These are phyloP conservation scores for Annulohypoxylon bovei DNA, from an alignment of 495 filamentous ascomycete species.

Conservation along the genomic window DNA sequence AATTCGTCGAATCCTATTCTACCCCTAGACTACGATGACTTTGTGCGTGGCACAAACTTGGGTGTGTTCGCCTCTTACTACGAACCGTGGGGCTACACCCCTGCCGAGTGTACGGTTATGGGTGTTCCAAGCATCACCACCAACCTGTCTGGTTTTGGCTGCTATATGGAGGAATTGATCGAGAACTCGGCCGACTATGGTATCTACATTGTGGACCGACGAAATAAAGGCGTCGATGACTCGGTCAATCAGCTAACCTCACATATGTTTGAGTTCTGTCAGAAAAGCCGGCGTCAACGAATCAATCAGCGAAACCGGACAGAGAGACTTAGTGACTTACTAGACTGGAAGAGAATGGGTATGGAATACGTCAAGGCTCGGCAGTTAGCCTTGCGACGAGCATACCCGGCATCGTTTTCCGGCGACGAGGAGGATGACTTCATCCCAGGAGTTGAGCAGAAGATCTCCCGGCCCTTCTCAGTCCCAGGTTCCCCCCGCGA, in stretches of 20 bases:
- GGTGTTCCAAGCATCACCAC: slow-evolving; percentile 98
- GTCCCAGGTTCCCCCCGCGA: slow-evolving; percentile 92
- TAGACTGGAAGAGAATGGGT: slow-evolving; percentile 99
- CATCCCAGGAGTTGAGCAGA: slow-evolving; percentile 88
- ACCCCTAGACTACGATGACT: slow-evolving; percentile 97
- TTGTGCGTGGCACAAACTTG: slow-evolving; percentile 94
- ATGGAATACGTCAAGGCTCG: slow-evolving; percentile 98
- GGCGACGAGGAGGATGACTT: slow-evolving; percentile 81
- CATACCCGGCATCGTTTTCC: slow-evolving; percentile 87
- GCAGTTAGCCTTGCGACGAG: slow-evolving; percentile 89
- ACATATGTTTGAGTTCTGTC: slow-evolving; percentile 95
- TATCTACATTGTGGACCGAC: slow-evolving; percentile 97
- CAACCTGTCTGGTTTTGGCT: slow-evolving; percentile 96
- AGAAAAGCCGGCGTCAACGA: slow-evolving; percentile 91
- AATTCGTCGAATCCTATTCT: slow-evolving; percentile 95
- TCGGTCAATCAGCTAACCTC: slow-evolving; percentile 93
- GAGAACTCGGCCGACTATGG: slow-evolving; percentile 98
- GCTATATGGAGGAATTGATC: slow-evolving; percentile 99
- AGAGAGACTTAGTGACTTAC: slow-evolving; percentile 89
- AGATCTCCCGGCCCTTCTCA: slow-evolving; percentile 92
- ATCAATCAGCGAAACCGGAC: slow-evolving; percentile 99
- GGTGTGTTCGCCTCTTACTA: slow-evolving; percentile 98
- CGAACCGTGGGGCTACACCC: slow-evolving; percentile 98
- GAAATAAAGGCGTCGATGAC: slow-evolving; percentile 95
- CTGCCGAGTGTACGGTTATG: slow-evolving; percentile 99